Percentiles rank a stretch among this genome's conserved stretches.
Evolutionary conservation across 768 basidiomycete genomes (phyloP).

Genomic region (Bullera alba): DNA sequence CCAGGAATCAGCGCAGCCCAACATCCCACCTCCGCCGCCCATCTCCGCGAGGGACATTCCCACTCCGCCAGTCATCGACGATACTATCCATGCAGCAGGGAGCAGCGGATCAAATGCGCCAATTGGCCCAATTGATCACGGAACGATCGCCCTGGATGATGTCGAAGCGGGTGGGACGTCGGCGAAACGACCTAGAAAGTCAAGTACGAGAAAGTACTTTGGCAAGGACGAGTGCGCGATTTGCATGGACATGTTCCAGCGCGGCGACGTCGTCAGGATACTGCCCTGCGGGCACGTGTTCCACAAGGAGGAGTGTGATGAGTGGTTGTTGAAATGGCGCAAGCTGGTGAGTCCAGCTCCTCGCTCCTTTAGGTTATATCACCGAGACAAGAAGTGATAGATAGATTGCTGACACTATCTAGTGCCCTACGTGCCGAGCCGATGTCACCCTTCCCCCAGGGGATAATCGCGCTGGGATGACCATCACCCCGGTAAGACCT

Average conservation of each 20-base stretch:
- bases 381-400: not conserved
- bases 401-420: not conserved
- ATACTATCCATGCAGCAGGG: no score
- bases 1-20: constrained; percentile 1
- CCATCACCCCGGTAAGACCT: constrained; percentile 19
- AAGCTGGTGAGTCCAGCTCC: constrained; percentile 64
- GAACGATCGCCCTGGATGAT: not conserved
- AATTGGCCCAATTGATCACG: not conserved
- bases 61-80: constrained; percentile 5
- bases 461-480: constrained; percentile 9
- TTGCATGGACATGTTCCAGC: constrained; percentile 76
- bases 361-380: constrained; percentile 1
- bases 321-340: constrained; percentile 86
- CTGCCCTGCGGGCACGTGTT: constrained; percentile 93
- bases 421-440: constrained; percentile 90
- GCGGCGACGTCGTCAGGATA: constrained; percentile 83
- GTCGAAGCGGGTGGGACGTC: no score
- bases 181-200: not conserved
- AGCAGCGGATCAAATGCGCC: not conserved
- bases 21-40: constrained; percentile 17
- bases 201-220: constrained; percentile 56
- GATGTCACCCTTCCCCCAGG: constrained; percentile 61
- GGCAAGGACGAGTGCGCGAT: constrained; percentile 83
- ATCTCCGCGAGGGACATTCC: constrained; percentile 2
- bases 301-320: constrained; percentile 81